Evolutionary conservation across 352 stramenopile species (phyloP), one percentile per base, ranked within the genome.

Genomic region (Aphanomyces cochlioides): DNA sequence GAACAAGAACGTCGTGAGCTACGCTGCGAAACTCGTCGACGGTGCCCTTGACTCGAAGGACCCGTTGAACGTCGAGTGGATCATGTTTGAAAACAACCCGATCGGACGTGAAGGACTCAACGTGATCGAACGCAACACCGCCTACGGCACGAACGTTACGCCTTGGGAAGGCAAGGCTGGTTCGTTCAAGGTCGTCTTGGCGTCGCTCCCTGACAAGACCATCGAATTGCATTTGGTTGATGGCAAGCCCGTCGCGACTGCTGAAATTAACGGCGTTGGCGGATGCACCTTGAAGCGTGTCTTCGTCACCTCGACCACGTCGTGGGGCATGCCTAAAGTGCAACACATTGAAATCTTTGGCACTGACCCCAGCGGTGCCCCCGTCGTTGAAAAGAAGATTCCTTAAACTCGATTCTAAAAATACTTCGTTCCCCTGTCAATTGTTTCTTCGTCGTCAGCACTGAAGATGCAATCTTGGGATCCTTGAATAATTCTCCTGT

Each of bases 1-100:
- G 83, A 95, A 95, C 80, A 90, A 90, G 77, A 95, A 95, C 61
- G 86, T 93, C 37, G 87, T 95, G 28, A 84, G 91, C 56, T 95
- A 95, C 78, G 69, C 87, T 17, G 85, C 72, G 64, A 85, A 83
- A 68, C 63, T 92, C 59, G 85, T 77, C 47, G 85, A 93, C 57
- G 87, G 87, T 48, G 75, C 78, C 59, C 73, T 95, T 58, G 70
- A 89, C 72, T 72, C 81, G 8, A 72, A 70, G 43, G 84, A 95
- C 72, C 85, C 87, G 69, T 76, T 95, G 64, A 83, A 91, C 61
- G 85, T 95, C 37, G 90, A 92, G 77, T 95, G 87, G 87, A 84
- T 95, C 81, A 95, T 95, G 87, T 95, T 92, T 75, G 87, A 95
- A 76, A 87, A 93, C 60, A 82, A 90, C 60, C 85, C 85, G 72